Conservation (phyloP, 2,329 filamentous ascomycete species). For the Aspergillus caelatus region DNA sequence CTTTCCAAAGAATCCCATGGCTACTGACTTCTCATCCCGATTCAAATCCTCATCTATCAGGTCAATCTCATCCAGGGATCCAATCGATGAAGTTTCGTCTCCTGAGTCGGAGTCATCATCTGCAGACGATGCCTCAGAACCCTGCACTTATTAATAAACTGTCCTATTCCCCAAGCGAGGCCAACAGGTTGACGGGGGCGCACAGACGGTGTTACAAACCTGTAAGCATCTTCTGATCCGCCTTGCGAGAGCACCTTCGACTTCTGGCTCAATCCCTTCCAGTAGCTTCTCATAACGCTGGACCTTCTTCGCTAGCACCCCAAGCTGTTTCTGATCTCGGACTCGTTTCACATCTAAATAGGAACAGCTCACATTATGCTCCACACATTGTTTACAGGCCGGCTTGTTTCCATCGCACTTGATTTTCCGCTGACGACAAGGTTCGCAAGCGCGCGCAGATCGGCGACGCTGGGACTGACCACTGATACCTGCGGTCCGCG, state of each 20-base stretch:
- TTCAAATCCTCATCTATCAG: constrained; percentile 47
- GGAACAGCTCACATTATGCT: constrained; percentile 26
- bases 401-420: constrained; percentile 38
- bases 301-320: constrained; percentile 25
- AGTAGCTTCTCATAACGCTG: constrained; percentile 33
- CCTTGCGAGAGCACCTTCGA: constrained; percentile 23
- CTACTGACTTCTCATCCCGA: constrained; percentile 36
- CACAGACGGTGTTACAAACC: constrained; percentile 19
- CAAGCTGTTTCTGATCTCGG: constrained; percentile 38
- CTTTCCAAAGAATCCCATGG: constrained; percentile 47
- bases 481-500: constrained; percentile 26
- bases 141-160: background rate
- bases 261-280: constrained; percentile 27
- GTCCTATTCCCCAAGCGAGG: background rate
- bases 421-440: constrained; percentile 38
- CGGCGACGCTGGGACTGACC: constrained; percentile 27
- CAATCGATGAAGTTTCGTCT: constrained; percentile 30
- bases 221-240: constrained; percentile 30
- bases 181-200: background rate
- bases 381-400: constrained; percentile 31
- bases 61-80: constrained; percentile 46
- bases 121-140: background rate
- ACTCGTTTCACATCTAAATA: constrained; percentile 41
- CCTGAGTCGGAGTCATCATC: constrained; percentile 23
- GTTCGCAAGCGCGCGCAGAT: constrained; percentile 38